A percentile compares a stretch with the other conserved stretches of the same genome.
Conservation (phyloP, 139 green algal genomes). For the Pycnococcus provasolii region DNA sequence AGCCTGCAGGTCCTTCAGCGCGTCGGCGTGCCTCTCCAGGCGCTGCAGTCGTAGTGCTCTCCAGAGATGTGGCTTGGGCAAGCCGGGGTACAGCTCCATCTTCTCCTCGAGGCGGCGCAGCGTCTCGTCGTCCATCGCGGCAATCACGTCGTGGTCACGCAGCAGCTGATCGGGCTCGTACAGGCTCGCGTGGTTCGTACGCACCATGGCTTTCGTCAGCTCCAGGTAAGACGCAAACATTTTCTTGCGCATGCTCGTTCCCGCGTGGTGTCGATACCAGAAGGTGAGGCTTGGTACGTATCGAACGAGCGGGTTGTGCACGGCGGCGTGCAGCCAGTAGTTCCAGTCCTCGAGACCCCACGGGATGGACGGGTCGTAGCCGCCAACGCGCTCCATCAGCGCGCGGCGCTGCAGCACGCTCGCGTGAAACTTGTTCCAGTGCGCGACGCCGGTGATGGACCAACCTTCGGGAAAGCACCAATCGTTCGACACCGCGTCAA, state of each 20-base stretch:
- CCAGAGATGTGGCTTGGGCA: conserved; percentile 28
- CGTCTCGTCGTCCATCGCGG: conserved; percentile 16
- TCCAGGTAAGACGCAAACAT: conserved; percentile 27
- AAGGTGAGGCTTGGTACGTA: conserved; percentile 27
- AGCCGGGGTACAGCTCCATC: conserved; percentile 18
- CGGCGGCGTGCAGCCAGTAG: conserved; percentile 28
- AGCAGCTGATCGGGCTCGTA: conserved; percentile 32
- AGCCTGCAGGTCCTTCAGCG: conserved; percentile 12
- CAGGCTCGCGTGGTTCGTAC: conserved; percentile 28
- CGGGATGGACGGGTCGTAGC: conserved; percentile 28
- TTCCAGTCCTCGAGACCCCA: conserved; percentile 36
- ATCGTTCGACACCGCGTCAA: conserved; percentile 21
- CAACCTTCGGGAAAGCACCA: conserved; percentile 35
- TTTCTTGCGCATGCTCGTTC: conserved; percentile 33
- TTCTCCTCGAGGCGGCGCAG: conserved; percentile 22
- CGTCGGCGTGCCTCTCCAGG: conserved; percentile 8
- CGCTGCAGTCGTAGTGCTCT: conserved; percentile 5
- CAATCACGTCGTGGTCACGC: conserved; percentile 30
- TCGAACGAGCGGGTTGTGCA: conserved; percentile 16
- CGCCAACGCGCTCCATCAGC: conserved; percentile 23
- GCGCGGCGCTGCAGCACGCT: conserved; percentile 23
- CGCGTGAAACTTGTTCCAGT: conserved; percentile 37
- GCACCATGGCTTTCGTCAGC: conserved; percentile 32
- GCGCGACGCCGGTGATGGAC: conserved; percentile 14
- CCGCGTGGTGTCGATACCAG: conserved; percentile 30